Evolutionary conservation across 2,329 filamentous ascomycete genomes (phyloP), one percentile per base, ranked within the genome.

Genomic region (Xylariaceae sp.): DNA sequence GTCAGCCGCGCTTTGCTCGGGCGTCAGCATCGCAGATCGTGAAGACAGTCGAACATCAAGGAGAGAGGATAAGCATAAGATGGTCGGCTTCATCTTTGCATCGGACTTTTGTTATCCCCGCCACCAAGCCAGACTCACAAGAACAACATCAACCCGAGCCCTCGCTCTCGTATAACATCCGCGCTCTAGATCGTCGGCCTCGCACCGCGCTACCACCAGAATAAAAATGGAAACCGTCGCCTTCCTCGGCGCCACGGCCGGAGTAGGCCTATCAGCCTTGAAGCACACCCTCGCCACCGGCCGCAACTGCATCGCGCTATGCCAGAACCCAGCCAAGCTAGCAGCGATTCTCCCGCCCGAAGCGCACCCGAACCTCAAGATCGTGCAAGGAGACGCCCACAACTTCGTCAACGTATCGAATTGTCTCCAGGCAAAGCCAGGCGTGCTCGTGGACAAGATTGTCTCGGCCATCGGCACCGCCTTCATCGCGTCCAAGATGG

Each of bases 221-320:
- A 45, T 42, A 22, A 47, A 42, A 2, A 30, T n/a, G 4, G 71
- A 76, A 58, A 74, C 76, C 1, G 63, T 80, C 47, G 71, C 76
- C 48, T 80, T 83, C 68, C 72, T 83, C 47, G 80, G 80, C 51
- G 76, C 79, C 37, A 80, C 76, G 30, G 74, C 71, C 30, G 80
- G 79, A 44, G 72, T 72, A 54, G 77, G 74, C 49, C 72, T 79
- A 45, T 67, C 76, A 2, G 70, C 73, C n/a, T 74, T 83, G 39
- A 71, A 72, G 36, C 68, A 69, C 39, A 69, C 72, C 34, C 74
- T 83, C 9, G 68, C 71, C n/a, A 72, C 74, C 7, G 74, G 75
- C 42, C 72, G 75, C 60, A 66, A 61, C 16, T 80, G 77, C 65
- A 67, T 75, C 44, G 79, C 75, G 32, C 70, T 82, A 22, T 78